Conservation (phyloP, 1,284 basidiomycete genomes). For the Leucoagaricus sp. region DNA sequence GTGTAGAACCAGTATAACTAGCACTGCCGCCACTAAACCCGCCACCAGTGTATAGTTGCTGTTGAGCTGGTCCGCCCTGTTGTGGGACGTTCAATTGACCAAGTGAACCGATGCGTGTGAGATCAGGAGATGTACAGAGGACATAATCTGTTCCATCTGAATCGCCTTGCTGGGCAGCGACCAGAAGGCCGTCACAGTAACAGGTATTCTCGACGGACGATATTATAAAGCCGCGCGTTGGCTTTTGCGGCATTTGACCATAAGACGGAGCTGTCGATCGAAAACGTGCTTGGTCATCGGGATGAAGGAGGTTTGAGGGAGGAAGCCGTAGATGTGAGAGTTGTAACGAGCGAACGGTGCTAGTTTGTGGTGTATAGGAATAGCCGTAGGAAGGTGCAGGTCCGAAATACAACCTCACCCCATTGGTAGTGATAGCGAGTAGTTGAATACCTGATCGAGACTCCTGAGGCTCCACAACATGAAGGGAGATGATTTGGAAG, state of each 20-base stretch:
- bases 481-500: conserved; percentile 66
- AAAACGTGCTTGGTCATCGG: conserved; percentile 62
- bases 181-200: conserved; percentile 63
- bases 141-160: conserved; percentile 75
- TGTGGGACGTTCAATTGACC: conserved; percentile 54
- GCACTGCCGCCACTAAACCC: conserved; percentile 20
- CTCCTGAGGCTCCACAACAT: conserved; percentile 62
- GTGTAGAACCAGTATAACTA: conserved; percentile 41
- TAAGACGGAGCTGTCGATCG: conserved; percentile 48
- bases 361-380: conserved; percentile 35
- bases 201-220: conserved; percentile 56
- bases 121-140: conserved; percentile 76
- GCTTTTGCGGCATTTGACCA: conserved; percentile 43
- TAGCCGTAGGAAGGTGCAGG: conserved; percentile 52
- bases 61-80: conserved; percentile 35
- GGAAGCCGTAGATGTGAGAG: conserved; percentile 80
- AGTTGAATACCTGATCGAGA: conserved; percentile 72
- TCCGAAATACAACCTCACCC: conserved; percentile 80
- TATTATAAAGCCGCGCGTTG: conserved; percentile 56
- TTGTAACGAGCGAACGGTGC: conserved; percentile 50
- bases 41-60: conserved; percentile 24
- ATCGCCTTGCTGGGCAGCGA: conserved; percentile 72
- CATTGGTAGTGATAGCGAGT: conserved; percentile 79
- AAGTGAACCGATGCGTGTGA: conserved; percentile 65
- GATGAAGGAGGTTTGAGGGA: conserved; percentile 73